phyloP scores from a whole-genome alignment of 2,329 filamentous ascomycete species.

The Epichloe bromicola region DNA sequence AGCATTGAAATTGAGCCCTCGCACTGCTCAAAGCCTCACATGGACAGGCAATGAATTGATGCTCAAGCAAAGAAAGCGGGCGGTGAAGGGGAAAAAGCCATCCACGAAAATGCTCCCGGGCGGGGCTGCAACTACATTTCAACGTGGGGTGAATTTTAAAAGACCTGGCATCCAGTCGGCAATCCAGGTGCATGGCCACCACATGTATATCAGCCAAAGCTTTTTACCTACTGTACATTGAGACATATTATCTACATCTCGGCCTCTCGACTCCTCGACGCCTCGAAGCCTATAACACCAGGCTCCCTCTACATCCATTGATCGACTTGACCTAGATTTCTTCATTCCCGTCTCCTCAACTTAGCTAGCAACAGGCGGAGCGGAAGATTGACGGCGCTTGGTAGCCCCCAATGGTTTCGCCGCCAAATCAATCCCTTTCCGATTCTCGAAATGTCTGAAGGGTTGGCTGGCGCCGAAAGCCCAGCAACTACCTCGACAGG shows the following conservation, averaged over 20 bases:
- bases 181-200: too few relatives aligned
- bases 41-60: too few relatives aligned
- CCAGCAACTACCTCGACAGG: slow-evolving; percentile 20
- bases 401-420: slow-evolving; percentile 23
- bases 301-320: neutral
- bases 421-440: slow-evolving; percentile 10
- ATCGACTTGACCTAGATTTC: neutral
- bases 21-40: too few relatives aligned
- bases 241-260: neutral
- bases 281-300: neutral
- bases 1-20: too few relatives aligned
- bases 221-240: neutral
- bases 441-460: slow-evolving; percentile 23
- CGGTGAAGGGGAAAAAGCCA: neutral
- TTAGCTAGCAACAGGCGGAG: neutral
- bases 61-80: neutral
- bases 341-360: neutral
- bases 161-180: too few relatives aligned
- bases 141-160: neutral
- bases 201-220: neutral
- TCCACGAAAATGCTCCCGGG: too few relatives aligned
- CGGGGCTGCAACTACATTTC: too few relatives aligned
- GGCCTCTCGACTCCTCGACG: neutral
- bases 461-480: slow-evolving; percentile 26
- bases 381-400: neutral